Conservation (phyloP, 2,329 filamentous ascomycete species). For the Orbilia javanica region DNA sequence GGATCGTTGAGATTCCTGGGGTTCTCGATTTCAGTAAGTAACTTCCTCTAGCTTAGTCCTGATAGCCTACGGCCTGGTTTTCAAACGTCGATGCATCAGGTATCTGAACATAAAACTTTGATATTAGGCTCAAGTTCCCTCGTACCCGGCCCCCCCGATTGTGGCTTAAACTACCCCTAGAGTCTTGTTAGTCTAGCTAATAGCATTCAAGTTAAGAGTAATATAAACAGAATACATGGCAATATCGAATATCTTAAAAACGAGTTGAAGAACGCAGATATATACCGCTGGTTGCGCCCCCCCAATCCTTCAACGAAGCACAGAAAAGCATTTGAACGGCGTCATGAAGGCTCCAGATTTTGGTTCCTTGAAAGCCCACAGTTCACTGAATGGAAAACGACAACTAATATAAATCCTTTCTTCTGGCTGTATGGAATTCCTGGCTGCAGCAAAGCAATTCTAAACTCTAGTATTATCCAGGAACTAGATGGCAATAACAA, state of each 20-base stretch:
- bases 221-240: background rate
- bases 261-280: background rate
- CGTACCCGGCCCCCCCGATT: too few species aligned
- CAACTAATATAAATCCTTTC: conserved; percentile 60
- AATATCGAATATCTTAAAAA: background rate
- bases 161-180: too few species aligned
- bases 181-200: background rate
- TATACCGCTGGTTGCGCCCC: background rate
- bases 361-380: background rate
- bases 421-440: conserved; percentile 66
- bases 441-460: conserved; percentile 67
- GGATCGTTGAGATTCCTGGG: background rate
- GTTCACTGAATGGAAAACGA: background rate
- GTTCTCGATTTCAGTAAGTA: background rate
- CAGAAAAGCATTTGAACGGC: background rate
- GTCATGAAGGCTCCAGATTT: background rate
- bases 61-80: too few species aligned
- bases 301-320: conserved; percentile 6
- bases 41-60: background rate
- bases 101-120: too few species aligned
- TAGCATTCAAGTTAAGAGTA: background rate
- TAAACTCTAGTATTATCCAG: conserved; percentile 64
- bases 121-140: too few species aligned
- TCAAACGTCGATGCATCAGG: too few species aligned
- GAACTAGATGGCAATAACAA: background rate